A percentile compares a stretch with the other conserved stretches of the same genome.
Conservation (phyloP, 352 stramenopile genomes). For the Globisporangium camurandrum region DNA sequence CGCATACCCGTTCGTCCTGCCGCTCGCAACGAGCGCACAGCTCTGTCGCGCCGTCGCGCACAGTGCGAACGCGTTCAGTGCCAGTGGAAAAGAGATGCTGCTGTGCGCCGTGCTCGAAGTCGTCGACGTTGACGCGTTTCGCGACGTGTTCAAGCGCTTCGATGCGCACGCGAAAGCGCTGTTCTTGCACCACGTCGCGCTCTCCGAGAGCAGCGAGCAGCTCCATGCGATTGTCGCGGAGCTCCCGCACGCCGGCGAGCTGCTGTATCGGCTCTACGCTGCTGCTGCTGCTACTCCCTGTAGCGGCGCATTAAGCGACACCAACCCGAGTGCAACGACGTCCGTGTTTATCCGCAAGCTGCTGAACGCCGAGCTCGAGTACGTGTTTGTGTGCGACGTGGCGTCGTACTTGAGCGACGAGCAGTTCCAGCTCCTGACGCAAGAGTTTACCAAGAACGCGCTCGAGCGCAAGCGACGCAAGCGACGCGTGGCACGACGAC, state of each 20-base stretch:
- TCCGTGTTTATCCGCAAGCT: conserved; percentile 53
- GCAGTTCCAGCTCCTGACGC: conserved; percentile 55
- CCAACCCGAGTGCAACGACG: conserved; percentile 30
- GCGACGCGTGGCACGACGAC: conserved; percentile 4
- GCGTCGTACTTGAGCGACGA: conserved; percentile 47
- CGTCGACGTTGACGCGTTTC: conserved; percentile 59
- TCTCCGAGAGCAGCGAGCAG: conserved; percentile 42
- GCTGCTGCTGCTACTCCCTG: conserved; percentile 28
- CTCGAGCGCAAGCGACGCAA: conserved; percentile 20
- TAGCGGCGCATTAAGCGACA: conserved; percentile 4
- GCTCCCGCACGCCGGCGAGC: conserved; percentile 47
- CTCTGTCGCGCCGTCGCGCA: conserved; percentile 65
- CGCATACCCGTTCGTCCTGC: conserved; percentile 39
- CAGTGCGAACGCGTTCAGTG: conserved; percentile 41
- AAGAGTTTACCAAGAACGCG: conserved; percentile 54
- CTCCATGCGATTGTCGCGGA: conserved; percentile 44
- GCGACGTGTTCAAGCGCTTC: conserved; percentile 59
- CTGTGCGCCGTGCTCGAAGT: conserved; percentile 57
- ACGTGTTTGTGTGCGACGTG: conserved; percentile 63
- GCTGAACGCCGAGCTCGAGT: conserved; percentile 53
- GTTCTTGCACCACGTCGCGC: conserved; percentile 54
- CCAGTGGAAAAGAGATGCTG: conserved; percentile 71
- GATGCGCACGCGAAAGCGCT: conserved; percentile 44
- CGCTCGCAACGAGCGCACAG: conserved; percentile 55
- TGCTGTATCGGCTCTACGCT: conserved; percentile 55